A percentile compares a stretch with the other conserved stretches of the same genome.
Conservation (phyloP, 768 basidiomycete species). For the Xanthoconium stramineum region DNA sequence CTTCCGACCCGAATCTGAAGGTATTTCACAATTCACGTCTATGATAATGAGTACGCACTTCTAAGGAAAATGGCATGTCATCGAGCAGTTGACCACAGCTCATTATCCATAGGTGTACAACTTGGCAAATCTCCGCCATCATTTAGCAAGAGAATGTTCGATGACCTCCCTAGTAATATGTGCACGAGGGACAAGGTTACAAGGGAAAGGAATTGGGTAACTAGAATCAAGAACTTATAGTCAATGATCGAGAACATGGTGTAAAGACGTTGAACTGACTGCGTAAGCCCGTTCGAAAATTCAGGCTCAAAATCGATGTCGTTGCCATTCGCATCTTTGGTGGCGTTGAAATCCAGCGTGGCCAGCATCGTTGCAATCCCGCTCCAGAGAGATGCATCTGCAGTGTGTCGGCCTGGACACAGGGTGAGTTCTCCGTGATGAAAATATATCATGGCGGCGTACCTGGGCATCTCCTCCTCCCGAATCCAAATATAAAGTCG, state of each 20-base stretch:
- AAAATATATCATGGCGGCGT: too few species aligned
- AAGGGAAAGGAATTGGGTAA: background rate
- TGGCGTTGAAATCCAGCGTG: too few species aligned
- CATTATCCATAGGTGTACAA: too few species aligned
- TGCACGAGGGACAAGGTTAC: background rate
- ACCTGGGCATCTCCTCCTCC: background rate
- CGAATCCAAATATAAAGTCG: background rate
- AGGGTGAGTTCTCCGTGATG: background rate
- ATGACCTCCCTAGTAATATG: background rate
- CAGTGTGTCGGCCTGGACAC: background rate
- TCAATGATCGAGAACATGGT: too few species aligned
- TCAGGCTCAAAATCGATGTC: slow-evolving; percentile 2
- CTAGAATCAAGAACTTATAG: background rate
- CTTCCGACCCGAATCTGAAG: too few species aligned
- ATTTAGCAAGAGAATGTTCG: background rate
- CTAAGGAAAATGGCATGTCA: too few species aligned
- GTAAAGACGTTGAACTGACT: background rate
- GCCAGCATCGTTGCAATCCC: background rate
- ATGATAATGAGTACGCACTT: too few species aligned
- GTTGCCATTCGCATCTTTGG: background rate
- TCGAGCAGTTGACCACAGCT: too few species aligned
- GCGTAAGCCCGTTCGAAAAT: background rate
- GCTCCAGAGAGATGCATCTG: background rate
- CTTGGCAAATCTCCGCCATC: slow-evolving; percentile 7
- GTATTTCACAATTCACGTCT: too few species aligned